A percentile compares a stretch with the other conserved stretches of the same genome.
phyloP scores from a whole-genome alignment of 208 protist species.

The Crithidia thermophila region DNA sequence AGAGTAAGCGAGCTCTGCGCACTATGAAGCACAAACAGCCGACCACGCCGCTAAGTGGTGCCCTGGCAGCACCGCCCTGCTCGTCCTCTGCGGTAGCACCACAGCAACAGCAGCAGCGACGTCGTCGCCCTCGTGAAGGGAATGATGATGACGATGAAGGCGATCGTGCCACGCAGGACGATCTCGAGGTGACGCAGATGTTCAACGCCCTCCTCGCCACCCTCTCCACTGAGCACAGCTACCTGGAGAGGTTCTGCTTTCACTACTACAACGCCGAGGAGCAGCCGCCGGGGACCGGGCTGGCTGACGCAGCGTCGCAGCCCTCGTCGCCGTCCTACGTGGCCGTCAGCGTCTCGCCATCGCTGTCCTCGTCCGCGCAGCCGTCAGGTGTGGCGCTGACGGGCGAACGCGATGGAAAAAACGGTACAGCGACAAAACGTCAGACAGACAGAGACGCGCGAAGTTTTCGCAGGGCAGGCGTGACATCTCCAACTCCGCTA shows the following conservation, averaged over 20 bases:
- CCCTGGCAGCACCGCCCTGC: too few relatives aligned
- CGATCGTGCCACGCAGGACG: not conserved
- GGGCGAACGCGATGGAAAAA: too few relatives aligned
- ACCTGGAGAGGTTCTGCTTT: slow-evolving; percentile 53
- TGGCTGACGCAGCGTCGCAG: not conserved
- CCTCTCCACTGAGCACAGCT: slow-evolving; percentile 30
- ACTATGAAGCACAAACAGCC: slow-evolving; percentile 10
- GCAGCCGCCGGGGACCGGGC: not conserved
- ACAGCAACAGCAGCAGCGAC: not conserved
- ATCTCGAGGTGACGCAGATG: slow-evolving; percentile 15
- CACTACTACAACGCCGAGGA: slow-evolving; percentile 42
- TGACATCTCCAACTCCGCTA: not conserved
- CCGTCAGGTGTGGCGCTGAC: too few relatives aligned
- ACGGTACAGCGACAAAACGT: too few relatives aligned
- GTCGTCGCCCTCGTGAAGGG: not conserved
- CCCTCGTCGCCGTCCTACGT: too few relatives aligned
- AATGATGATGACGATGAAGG: not conserved
- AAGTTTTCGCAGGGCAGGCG: not conserved
- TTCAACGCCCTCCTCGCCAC: slow-evolving; percentile 25
- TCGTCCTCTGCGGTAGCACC: too few relatives aligned
- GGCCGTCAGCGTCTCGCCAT: too few relatives aligned
- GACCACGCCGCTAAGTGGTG: too few relatives aligned
- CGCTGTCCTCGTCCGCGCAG: too few relatives aligned
- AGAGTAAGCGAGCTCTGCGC: not conserved
- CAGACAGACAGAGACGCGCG: too few relatives aligned